These are phyloP conservation scores for Spiraea crenata DNA, from an alignment of 331 rosid species.

Conservation along the genomic window DNA sequence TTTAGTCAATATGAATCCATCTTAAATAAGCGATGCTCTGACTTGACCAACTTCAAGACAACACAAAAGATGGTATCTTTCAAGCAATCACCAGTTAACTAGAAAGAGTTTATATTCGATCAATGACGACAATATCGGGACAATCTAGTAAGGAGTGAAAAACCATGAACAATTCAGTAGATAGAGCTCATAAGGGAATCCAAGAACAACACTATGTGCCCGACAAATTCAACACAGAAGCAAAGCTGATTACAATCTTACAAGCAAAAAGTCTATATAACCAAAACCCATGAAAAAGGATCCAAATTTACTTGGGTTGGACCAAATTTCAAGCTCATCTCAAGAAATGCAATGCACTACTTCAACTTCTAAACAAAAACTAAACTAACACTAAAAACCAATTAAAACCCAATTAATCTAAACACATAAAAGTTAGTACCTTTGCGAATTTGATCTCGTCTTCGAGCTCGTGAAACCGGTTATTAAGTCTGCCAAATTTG, in stretches of 20 bases:
- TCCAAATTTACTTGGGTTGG: conserved; percentile 2
- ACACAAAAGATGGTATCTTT: background rate
- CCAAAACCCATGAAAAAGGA: background rate
- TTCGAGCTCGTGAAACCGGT: conserved; percentile 59
- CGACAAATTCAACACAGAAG: background rate
- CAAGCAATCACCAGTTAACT: no score
- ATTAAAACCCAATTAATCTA: background rate
- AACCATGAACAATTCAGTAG: background rate
- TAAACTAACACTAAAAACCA: background rate
- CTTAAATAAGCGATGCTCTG: background rate
- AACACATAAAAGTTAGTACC: conserved; percentile 23
- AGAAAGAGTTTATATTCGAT: no score
- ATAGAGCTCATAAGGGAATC: background rate
- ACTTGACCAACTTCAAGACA: background rate
- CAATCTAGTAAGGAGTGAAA: no score
- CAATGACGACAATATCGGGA: no score
- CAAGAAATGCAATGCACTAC: background rate
- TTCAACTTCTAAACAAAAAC: background rate
- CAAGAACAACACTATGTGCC: background rate
- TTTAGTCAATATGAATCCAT: background rate
- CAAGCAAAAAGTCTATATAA: background rate
- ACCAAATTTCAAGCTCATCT: background rate
- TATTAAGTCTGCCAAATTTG: conserved; percentile 72
- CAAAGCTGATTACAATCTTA: background rate
- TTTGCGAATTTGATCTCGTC: conserved; percentile 50